Base-by-base conservation (phyloP, 306 rosid species). In the Fragaria vesca region DNA sequence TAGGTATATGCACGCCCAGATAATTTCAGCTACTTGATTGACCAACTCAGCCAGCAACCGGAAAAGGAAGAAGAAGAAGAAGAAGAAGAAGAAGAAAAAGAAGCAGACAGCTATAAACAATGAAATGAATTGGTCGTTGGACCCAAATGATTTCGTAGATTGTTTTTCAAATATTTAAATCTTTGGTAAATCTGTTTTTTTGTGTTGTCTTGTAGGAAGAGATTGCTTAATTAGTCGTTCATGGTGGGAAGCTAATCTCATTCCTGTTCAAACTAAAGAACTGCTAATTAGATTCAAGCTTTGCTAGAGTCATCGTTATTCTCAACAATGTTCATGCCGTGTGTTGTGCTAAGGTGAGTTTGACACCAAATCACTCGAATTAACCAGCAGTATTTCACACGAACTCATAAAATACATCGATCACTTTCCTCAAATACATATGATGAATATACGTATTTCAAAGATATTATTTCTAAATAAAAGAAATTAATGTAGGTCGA, bases 21-120 rank as follows among this genome's bases (percentile, higher is more conserved):
- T 20, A 28, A 28, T 28, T 62, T 30, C 20, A 65, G 69, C 69
- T 15, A 65, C 69, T 65, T 65, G 36, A 32, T 36, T 65, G 69
- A 16, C 45, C 12, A 34, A 34, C 69, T 50, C 21, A 38, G 32
- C 66, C 40, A 57, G 38, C 15, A 13, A 36, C 10, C 34, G 38
- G 20, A 40, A 20, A 8, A 47, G 17, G 20, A 1, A 11, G 4
- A 17, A 4, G 11, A 16, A 32, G 5, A 10, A 30, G 28, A 10
- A n/a, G 63, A 55, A 55, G 63, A 9, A 15, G 63, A 34, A 51
- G 15, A 26, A 10, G 34, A 21, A 21, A 5, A 18, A 36, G 66
- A 36, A 52, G 62, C 51, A 12, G 75, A 71, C 62, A 71, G 30
- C 75, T 18, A 72, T 52, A 51, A 32, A 72, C 48, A 71, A 52